Evolutionary conservation across 495 filamentous ascomycete genomes (phyloP).

Genomic region (Podospora tetraspora): DNA sequence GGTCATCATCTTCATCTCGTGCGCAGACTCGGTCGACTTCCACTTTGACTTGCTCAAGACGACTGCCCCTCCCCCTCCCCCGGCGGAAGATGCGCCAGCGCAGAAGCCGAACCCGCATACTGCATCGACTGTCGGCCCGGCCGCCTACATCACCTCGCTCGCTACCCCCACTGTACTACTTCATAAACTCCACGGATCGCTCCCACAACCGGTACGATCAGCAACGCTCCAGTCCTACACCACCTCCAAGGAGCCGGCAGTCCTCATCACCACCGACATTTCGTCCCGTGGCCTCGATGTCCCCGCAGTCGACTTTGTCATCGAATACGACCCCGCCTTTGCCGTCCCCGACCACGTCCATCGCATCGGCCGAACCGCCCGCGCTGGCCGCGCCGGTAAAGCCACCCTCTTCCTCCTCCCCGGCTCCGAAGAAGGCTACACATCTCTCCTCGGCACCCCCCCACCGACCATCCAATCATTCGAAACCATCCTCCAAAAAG

Average conservation of each 20-base stretch:
- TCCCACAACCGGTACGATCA: conserved; percentile 79
- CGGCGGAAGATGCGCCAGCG: conserved; percentile 24
- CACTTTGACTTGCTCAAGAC: conserved; percentile 84
- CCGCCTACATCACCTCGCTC: conserved; percentile 45
- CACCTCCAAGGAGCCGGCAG: conserved; percentile 55
- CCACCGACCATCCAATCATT: conserved; percentile 36
- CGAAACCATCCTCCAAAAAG: conserved; percentile 51
- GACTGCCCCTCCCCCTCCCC: conserved; percentile 28
- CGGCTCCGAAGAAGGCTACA: conserved; percentile 85
- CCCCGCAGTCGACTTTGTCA: conserved; percentile 84
- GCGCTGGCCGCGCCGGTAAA: conserved; percentile 83
- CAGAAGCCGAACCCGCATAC: conserved; percentile 29
- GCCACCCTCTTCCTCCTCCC: conserved; percentile 85
- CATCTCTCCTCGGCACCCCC: conserved; percentile 57
- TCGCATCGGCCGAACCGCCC: conserved; percentile 88
- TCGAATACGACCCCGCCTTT: conserved; percentile 94
- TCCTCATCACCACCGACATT: conserved; percentile 92
- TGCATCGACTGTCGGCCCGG: conserved; percentile 38
- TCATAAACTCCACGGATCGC: conserved; percentile 91
- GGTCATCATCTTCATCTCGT: conserved; percentile 91
- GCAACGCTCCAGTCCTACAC: conserved; percentile 76
- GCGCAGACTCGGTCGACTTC: conserved; percentile 94
- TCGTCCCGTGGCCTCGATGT: conserved; percentile 91
- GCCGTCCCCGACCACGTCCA: conserved; percentile 87
- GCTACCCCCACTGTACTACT: conserved; percentile 55